phyloP scores from a whole-genome alignment of 331 rosid species.

The Erythrophleum ivorense region DNA sequence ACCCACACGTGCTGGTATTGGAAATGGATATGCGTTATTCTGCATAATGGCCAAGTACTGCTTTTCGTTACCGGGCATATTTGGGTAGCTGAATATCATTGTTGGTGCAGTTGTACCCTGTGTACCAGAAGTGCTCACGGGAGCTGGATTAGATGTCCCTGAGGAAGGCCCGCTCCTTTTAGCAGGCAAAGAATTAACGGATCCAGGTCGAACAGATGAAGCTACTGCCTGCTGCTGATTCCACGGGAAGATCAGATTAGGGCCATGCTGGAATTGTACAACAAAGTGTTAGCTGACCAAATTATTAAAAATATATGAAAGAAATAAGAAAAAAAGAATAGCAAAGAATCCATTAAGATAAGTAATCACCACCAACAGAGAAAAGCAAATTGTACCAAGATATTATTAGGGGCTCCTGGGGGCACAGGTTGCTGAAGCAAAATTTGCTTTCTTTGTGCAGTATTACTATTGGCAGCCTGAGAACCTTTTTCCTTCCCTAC shows the following conservation, averaged over 20 bases:
- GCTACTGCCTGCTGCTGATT: conserved; percentile 90
- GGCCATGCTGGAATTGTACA: conserved; percentile 72
- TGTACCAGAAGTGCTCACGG: conserved; percentile 45
- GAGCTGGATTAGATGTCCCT: conserved; percentile 49
- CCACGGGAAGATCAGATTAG: conserved; percentile 83
- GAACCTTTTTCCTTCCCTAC: conserved; percentile 69
- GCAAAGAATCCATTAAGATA: not conserved
- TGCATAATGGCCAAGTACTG: conserved; percentile 86
- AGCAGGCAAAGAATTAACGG: conserved; percentile 69
- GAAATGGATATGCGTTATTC: conserved; percentile 77
- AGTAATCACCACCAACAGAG: not conserved
- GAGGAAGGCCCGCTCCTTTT: conserved; percentile 58
- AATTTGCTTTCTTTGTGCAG: conserved; percentile 73
- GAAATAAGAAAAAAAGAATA: not conserved
- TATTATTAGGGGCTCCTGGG: conserved; percentile 81
- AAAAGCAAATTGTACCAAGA: conserved; percentile 59
- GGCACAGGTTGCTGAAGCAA: conserved; percentile 83
- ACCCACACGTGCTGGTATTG: conserved; percentile 86
- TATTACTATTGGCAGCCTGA: conserved; percentile 63
- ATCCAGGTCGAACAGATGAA: conserved; percentile 73
- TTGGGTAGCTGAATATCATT: conserved; percentile 88
- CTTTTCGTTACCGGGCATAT: conserved; percentile 71
- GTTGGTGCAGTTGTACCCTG: conserved; percentile 62
- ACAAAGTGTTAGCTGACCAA: not conserved
- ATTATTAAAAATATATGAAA: not conserved